Evolutionary conservation across 2,329 filamentous ascomycete genomes (phyloP).

Genomic region (Sporothrix phasma): DNA sequence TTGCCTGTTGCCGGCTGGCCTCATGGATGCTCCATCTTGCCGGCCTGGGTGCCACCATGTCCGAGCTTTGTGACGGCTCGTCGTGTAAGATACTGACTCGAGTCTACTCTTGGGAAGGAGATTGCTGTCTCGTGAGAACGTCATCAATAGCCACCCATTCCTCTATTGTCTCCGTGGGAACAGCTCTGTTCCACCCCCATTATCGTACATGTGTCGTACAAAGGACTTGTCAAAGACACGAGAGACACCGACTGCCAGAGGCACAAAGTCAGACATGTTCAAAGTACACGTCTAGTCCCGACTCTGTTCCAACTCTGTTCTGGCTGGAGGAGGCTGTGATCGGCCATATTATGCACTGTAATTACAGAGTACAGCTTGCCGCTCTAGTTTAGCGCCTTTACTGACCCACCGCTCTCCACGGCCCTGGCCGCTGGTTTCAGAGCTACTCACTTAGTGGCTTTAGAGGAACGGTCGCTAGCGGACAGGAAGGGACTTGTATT

Average conservation of each 20-base stretch:
- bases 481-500: background rate
- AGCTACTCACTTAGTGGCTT: background rate
- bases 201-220: too few species aligned
- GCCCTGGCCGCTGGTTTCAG: conserved; percentile 7
- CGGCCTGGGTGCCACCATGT: background rate
- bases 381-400: background rate
- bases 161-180: conserved; percentile 9
- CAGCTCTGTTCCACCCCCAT: background rate
- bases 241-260: background rate
- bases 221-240: background rate
- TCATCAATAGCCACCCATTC: background rate
- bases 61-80: background rate
- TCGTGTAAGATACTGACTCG: too few species aligned
- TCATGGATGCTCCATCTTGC: background rate
- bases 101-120: too few species aligned
- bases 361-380: background rate
- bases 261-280: too few species aligned
- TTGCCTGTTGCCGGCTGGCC: background rate
- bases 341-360: background rate
- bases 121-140: too few species aligned
- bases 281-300: too few species aligned
- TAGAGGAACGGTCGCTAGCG: background rate
- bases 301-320: too few species aligned
- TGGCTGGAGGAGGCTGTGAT: background rate
- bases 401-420: conserved; percentile 8